These are phyloP conservation scores for Phytophthora fragariae DNA, from an alignment of 352 stramenopile genomes.

Conservation along the genomic window DNA sequence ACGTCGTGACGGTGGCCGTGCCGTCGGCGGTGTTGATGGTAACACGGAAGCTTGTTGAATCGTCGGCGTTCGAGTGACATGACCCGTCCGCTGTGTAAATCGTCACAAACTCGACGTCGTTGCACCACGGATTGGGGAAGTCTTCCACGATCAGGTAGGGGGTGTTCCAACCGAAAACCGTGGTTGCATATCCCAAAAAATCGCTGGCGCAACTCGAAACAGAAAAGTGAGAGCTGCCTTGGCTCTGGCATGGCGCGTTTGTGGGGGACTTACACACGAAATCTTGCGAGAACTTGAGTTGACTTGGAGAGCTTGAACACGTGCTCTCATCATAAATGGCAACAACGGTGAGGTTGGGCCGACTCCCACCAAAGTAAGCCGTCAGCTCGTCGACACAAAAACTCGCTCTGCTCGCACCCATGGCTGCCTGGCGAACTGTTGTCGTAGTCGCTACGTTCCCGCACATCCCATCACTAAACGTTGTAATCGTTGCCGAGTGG, in stretches of 20 bases:
- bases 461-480: slow-evolving; percentile 2
- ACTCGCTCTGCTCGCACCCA: neutral
- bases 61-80: slow-evolving; percentile 9
- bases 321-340: slow-evolving; percentile 11
- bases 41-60: slow-evolving; percentile 8
- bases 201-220: neutral
- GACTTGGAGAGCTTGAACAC: slow-evolving; percentile 4
- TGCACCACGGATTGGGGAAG: slow-evolving; percentile 8
- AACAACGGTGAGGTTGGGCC: neutral
- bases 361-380: slow-evolving; percentile 2
- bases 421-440: neutral
- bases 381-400: slow-evolving; percentile 1
- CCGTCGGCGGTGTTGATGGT: slow-evolving; percentile 6
- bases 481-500: slow-evolving; percentile 6
- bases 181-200: neutral
- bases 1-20: slow-evolving; percentile 9
- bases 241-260: neutral
- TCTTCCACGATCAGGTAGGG: slow-evolving; percentile 17
- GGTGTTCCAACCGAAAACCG: slow-evolving; percentile 1
- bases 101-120: slow-evolving; percentile 8
- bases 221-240: neutral
- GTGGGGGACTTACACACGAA: neutral
- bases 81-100: slow-evolving; percentile 10
- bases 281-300: slow-evolving; percentile 11
- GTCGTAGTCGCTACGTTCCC: slow-evolving; percentile 1